Evolutionary conservation across 2,329 filamentous ascomycete species (phyloP), one percentile per base, ranked within the genome.

Genomic region (Orbilia brochopaga): DNA sequence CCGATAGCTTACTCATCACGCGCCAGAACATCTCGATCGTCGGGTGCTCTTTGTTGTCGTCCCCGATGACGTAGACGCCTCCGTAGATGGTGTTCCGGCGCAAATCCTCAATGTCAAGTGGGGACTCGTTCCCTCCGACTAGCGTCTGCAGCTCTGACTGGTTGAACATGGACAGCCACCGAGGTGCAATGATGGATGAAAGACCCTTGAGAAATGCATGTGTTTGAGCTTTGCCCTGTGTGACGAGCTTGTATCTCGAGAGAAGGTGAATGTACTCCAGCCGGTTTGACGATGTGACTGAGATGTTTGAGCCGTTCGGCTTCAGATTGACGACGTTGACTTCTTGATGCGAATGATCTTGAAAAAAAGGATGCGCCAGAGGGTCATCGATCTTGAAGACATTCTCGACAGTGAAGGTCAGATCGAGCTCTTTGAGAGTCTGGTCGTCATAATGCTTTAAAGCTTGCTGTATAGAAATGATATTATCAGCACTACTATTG

Each of bases 151-250:
- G 85, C 79, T 99, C 94, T 1, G 87, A 87, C 79, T 97, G 93
- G 79, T 99, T 99, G 83, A 99, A 99, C 94, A 99, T 97, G 76
- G 89, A 92, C 2, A 99, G 85, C 94, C 94, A 99, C 2, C 87
- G 86, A 0, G 93, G 92, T 67, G 92, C 89, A 74, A 99, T 94
- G 78, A 99, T 96, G 74, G 88, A 84, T 21, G 90, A 87, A 0
- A 99, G 86, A 0, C 94, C 94, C 63, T 87, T 87, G 6, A 99
- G 84, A 79, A 99, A 99, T 0, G 92, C 91, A 21, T 87, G 85
- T 0, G 92, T 97, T 78, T 97, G 92, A n/a, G 83, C 81, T 55
- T 85, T 85, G 0, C 91, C 90, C 78, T 97, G 94, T 1, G 85
- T 83, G 62, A 92, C 87, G 0, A 99, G 86, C 10, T 92, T 89